A percentile compares a stretch with the other conserved stretches of the same genome.
Conservation (phyloP, 148 eudicot genomes). For the Persicaria tinctoria region DNA sequence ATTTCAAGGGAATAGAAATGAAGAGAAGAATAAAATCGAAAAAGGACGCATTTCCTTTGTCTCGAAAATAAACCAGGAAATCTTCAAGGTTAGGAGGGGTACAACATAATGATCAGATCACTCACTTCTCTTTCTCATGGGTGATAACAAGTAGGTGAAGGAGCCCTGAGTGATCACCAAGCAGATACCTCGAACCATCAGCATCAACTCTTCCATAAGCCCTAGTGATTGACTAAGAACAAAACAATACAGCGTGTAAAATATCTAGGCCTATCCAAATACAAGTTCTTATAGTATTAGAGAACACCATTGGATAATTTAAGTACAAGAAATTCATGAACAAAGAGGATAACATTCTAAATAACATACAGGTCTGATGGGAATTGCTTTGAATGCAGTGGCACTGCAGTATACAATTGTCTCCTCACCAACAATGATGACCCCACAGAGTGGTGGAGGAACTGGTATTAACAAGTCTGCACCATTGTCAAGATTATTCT, state of each 20-base stretch:
- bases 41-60: neutral
- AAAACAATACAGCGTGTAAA: neutral
- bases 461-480: constrained; percentile 93
- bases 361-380: constrained; percentile 77
- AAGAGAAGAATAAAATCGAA: neutral
- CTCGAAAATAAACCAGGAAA: neutral
- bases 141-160: constrained; percentile 93
- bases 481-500: constrained; percentile 84
- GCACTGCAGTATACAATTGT: constrained; percentile 95
- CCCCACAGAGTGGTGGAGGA: constrained; percentile 95
- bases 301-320: neutral
- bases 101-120: constrained; percentile 11
- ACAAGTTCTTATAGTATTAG: neutral
- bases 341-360: neutral
- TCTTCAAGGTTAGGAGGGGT: neutral
- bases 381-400: constrained; percentile 86
- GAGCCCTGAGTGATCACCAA: constrained; percentile 94
- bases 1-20: neutral
- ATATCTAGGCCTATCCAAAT: neutral
- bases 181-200: constrained; percentile 93
- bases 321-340: neutral
- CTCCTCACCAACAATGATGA: constrained; percentile 92
- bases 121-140: constrained; percentile 92
- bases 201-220: constrained; percentile 98
- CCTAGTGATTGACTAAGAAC: constrained; percentile 71